phyloP scores from a whole-genome alignment of 202 grass and related monocot species.

The Carex arenaria region DNA sequence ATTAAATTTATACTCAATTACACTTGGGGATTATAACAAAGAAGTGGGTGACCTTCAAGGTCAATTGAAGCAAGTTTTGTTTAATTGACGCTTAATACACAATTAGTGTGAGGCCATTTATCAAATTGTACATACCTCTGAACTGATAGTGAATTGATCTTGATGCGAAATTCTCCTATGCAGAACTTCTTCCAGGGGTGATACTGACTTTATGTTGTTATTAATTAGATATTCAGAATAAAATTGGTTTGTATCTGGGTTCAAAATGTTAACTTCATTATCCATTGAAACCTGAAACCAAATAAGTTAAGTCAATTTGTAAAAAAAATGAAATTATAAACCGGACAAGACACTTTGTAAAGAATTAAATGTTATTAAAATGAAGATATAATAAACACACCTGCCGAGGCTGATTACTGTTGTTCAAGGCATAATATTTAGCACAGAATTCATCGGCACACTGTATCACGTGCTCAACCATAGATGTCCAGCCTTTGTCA shows the following conservation, averaged over 20 bases:
- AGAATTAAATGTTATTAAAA: not conserved
- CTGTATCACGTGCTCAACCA: slow-evolving; percentile 41
- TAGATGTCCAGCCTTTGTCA: slow-evolving; percentile 29
- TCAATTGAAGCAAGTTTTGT: not conserved
- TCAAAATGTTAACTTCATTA: not conserved
- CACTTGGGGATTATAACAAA: not conserved
- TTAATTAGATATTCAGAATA: not conserved
- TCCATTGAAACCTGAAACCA: not conserved
- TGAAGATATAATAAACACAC: not conserved
- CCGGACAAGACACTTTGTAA: no score
- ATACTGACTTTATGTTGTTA: not conserved
- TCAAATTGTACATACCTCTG: not conserved
- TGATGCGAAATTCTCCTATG: not conserved
- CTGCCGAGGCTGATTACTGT: slow-evolving; percentile 26
- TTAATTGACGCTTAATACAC: not conserved
- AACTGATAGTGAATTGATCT: not conserved
- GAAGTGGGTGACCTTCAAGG: not conserved
- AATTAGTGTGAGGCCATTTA: not conserved
- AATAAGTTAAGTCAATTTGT: not conserved
- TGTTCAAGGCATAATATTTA: slow-evolving; percentile 7
- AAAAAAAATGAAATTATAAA: not conserved
- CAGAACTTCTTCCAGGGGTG: not conserved
- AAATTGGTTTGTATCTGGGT: not conserved
- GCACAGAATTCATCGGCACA: slow-evolving; percentile 34
- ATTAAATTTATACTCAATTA: not conserved